Evolutionary conservation across 805 yeast species (phyloP).

Genomic region (Cyberlindnera samutprakarnensis): DNA sequence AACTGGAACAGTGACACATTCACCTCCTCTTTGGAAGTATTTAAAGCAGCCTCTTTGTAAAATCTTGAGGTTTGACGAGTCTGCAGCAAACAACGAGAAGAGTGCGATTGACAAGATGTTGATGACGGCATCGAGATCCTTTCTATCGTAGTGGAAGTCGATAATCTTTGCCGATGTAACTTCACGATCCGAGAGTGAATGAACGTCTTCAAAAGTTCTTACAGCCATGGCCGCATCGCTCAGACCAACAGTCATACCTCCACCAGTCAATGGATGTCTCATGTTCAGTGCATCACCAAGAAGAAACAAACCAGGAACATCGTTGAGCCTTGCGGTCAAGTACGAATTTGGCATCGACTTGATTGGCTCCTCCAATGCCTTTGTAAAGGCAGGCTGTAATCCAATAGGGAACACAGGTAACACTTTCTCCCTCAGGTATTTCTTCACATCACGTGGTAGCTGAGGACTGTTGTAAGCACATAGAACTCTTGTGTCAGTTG

Average conservation of each 20-base stretch:
- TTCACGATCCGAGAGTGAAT: constrained; percentile 50
- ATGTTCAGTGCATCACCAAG: constrained; percentile 93
- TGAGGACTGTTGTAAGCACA: constrained; percentile 76
- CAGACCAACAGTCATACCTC: constrained; percentile 98
- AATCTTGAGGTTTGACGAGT: constrained; percentile 50
- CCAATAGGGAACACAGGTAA: constrained; percentile 60
- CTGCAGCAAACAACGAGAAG: constrained; percentile 86
- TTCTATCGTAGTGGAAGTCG: constrained; percentile 72
- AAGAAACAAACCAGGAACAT: constrained; percentile 67
- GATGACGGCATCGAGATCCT: constrained; percentile 71
- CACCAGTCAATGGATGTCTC: constrained; percentile 98
- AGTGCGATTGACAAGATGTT: constrained; percentile 89
- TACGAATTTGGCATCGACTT: constrained; percentile 93
- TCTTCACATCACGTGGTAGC: constrained; percentile 62
- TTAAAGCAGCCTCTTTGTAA: constrained; percentile 85
- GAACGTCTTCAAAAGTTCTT: constrained; percentile 45
- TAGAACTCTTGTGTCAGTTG: constrained; percentile 75
- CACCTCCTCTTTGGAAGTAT: constrained; percentile 82
- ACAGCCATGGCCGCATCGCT: constrained; percentile 73
- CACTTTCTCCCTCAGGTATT: constrained; percentile 54
- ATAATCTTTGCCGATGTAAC: constrained; percentile 47
- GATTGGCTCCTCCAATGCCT: constrained; percentile 55
- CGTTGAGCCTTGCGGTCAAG: constrained; percentile 69
- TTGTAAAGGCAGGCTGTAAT: constrained; percentile 58
- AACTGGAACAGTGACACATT: constrained; percentile 69